These are phyloP conservation scores for Sphaerobolus stellatus DNA, from an alignment of 1,284 basidiomycete species.

Conservation along the genomic window DNA sequence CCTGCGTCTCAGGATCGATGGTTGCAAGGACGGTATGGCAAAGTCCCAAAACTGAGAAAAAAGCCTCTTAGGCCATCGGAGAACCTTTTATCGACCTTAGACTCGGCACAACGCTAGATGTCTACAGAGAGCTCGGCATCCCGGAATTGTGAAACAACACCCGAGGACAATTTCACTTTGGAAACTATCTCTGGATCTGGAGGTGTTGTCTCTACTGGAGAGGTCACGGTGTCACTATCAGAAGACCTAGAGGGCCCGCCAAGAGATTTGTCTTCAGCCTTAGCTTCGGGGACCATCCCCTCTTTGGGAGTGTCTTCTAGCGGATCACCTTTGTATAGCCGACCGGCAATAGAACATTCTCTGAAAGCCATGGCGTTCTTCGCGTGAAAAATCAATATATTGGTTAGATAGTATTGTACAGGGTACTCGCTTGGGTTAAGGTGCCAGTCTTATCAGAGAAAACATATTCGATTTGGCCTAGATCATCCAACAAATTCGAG, in stretches of 20 bases:
- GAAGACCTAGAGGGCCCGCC: no score
- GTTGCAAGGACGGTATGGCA: conserved; percentile 95
- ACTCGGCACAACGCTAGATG: conserved; percentile 39
- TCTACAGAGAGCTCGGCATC: conserved; percentile 54
- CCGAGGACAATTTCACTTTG: conserved; percentile 38
- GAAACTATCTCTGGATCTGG: neutral
- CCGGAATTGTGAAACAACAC: conserved; percentile 54
- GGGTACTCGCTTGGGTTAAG: conserved; percentile 68
- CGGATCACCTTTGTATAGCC: conserved; percentile 72
- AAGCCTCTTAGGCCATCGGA: conserved; percentile 77
- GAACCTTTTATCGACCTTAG: conserved; percentile 57
- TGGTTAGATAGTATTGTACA: neutral
- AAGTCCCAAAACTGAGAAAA: conserved; percentile 88
- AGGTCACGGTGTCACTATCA: neutral
- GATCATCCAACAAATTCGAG: conserved; percentile 97
- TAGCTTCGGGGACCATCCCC: conserved; percentile 17
- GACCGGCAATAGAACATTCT: conserved; percentile 87
- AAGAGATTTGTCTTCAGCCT: conserved; percentile 1
- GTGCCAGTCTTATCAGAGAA: conserved; percentile 99
- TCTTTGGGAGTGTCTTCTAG: conserved; percentile 25
- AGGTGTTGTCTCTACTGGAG: neutral
- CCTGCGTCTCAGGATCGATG: conserved; percentile 62
- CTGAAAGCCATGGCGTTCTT: conserved; percentile 97
- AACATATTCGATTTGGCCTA: conserved; percentile 93
- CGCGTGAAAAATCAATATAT: neutral